These are phyloP conservation scores for Boechera stricta DNA, from an alignment of 345 rosid species.

Conservation along the genomic window DNA sequence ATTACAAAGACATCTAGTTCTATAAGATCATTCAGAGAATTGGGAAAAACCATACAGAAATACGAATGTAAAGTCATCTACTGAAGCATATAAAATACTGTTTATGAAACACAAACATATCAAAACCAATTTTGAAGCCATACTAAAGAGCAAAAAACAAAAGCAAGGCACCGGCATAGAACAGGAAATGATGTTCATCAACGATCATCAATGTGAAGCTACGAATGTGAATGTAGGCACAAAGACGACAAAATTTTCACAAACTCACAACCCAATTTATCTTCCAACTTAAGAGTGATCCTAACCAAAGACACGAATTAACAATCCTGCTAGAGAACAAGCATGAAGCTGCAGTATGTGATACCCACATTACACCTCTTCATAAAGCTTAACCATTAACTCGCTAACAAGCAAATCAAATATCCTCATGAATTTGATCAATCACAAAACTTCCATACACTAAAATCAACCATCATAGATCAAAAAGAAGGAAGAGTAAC, in stretches of 20 bases:
- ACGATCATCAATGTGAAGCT: not conserved
- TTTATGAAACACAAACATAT: not conserved
- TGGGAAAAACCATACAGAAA: not conserved
- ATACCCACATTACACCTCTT: not conserved
- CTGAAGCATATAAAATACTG: not conserved
- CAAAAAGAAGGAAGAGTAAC: conserved; percentile 38
- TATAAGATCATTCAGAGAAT: not conserved
- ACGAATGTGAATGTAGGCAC: not conserved
- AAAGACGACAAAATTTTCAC: not conserved
- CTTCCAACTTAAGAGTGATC: not conserved
- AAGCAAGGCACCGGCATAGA: not conserved
- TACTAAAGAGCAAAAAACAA: no score
- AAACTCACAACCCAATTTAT: conserved; percentile 14
- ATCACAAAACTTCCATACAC: not conserved
- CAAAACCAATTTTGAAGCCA: not conserved
- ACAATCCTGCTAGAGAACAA: conserved; percentile 28
- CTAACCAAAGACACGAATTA: not conserved
- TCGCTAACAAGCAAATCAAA: not conserved
- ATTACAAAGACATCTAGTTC: not conserved
- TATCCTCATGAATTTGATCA: not conserved
- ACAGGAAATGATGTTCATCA: not conserved
- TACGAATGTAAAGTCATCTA: not conserved
- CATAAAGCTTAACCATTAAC: not conserved
- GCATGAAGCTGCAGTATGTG: not conserved
- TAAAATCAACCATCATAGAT: not conserved